Evolutionary conservation across 805 yeast species (phyloP).

Genomic region (Candida pseudofarinosa): DNA sequence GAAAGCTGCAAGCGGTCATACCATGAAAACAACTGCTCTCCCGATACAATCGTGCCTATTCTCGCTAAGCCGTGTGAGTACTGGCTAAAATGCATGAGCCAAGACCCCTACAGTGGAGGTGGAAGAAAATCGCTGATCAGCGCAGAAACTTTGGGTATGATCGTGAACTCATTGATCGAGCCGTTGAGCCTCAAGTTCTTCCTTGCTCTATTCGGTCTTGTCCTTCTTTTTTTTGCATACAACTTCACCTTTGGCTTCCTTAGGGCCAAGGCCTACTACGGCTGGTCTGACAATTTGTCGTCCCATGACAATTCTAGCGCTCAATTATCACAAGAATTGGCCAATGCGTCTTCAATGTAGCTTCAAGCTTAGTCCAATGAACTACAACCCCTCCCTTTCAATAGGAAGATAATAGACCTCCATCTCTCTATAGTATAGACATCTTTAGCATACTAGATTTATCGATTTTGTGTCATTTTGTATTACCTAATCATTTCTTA

Average conservation of each 20-base stretch:
- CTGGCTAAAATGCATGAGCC: constrained; percentile 67
- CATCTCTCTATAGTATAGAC: neutral
- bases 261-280: constrained; percentile 50
- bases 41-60: constrained; percentile 54
- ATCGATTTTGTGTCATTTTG: neutral
- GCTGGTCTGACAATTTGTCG: constrained; percentile 15
- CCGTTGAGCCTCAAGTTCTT: constrained; percentile 64
- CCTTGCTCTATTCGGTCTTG: constrained; percentile 35
- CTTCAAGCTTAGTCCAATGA: no score
- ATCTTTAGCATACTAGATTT: neutral
- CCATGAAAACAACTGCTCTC: constrained; percentile 53
- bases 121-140: constrained; percentile 52
- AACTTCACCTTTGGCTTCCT: constrained; percentile 67
- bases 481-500: neutral
- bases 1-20: constrained; percentile 51
- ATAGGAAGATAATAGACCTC: no score
- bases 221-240: constrained; percentile 50
- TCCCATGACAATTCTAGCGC: neutral
- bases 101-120: constrained; percentile 44
- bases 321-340: neutral
- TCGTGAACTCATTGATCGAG: constrained; percentile 60
- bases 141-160: constrained; percentile 59
- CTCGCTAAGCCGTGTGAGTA: constrained; percentile 50
- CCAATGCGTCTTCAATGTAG: no score
- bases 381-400: no score